A percentile compares a stretch with the other conserved stretches of the same genome.
Evolutionary conservation across 1,139 yeast species (phyloP).

Genomic region (Pichia sp.): DNA sequence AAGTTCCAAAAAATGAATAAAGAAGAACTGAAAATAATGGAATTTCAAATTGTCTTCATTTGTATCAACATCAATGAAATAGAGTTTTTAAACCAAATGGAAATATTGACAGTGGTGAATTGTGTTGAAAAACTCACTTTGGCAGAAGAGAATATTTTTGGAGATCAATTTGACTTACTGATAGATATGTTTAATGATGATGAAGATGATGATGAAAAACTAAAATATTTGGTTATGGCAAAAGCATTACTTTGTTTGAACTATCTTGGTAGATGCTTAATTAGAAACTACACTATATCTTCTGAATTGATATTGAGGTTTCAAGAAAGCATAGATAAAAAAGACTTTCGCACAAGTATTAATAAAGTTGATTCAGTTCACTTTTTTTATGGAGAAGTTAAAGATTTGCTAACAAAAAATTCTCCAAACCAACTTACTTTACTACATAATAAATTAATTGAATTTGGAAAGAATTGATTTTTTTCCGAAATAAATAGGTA

Average conservation of each 20-base stretch:
- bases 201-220: constrained; percentile 13
- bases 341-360: constrained; percentile 6
- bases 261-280: constrained; percentile 24
- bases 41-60: constrained; percentile 34
- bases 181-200: constrained; percentile 21
- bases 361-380: not conserved
- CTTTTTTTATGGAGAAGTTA: constrained; percentile 10
- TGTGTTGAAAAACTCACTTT: constrained; percentile 23
- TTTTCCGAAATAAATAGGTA: not conserved
- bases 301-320: constrained; percentile 22
- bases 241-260: constrained; percentile 25
- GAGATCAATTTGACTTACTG: constrained; percentile 11
- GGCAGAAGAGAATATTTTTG: constrained; percentile 35
- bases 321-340: constrained; percentile 13
- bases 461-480: constrained; percentile 2
- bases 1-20: constrained; percentile 39
- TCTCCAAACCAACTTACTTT: constrained; percentile 6
- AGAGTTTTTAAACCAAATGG: constrained; percentile 38
- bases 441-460: constrained; percentile 6
- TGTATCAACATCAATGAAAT: constrained; percentile 36
- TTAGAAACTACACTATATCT: constrained; percentile 26
- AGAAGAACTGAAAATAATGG: constrained; percentile 33
- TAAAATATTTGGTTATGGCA: constrained; percentile 20
- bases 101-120: constrained; percentile 26
- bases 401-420: constrained; percentile 5